Evolutionary conservation across 805 yeast species (phyloP).

Genomic region (Yamadazyma paraphyllophila): DNA sequence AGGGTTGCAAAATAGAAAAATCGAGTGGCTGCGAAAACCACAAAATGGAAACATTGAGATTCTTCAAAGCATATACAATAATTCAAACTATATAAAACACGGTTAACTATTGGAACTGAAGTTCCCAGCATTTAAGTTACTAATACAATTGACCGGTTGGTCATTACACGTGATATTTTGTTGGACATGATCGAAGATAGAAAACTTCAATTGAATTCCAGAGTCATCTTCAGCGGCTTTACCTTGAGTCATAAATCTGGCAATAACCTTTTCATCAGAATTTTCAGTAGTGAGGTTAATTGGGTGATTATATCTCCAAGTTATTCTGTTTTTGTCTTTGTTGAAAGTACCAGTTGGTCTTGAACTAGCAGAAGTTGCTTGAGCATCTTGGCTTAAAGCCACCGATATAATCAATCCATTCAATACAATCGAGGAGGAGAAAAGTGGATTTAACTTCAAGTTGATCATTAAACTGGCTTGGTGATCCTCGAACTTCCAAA

Average conservation of each 20-base stretch:
- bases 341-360: constrained; percentile 92
- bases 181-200: constrained; percentile 9
- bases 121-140: constrained; percentile 16
- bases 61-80: no score
- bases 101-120: constrained; percentile 10
- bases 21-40: background rate
- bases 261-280: constrained; percentile 70
- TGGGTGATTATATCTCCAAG: constrained; percentile 67
- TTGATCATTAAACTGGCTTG: constrained; percentile 85
- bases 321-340: constrained; percentile 78
- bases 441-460: constrained; percentile 53
- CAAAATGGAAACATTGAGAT: no score
- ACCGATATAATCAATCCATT: constrained; percentile 63
- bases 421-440: constrained; percentile 39
- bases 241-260: constrained; percentile 79
- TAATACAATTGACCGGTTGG: constrained; percentile 11
- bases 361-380: constrained; percentile 72
- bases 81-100: no score
- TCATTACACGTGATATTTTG: constrained; percentile 9
- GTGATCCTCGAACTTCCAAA: constrained; percentile 84
- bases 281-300: constrained; percentile 32
- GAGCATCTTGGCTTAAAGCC: constrained; percentile 56
- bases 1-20: constrained; percentile 4
- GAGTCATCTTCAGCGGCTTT: constrained; percentile 66
- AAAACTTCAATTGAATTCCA: constrained; percentile 71